Percentiles rank a stretch among this genome's conserved stretches.
Evolutionary conservation across 176 grass and related monocot species (phyloP).

Genomic region (Hsuehochloa calcarea): DNA sequence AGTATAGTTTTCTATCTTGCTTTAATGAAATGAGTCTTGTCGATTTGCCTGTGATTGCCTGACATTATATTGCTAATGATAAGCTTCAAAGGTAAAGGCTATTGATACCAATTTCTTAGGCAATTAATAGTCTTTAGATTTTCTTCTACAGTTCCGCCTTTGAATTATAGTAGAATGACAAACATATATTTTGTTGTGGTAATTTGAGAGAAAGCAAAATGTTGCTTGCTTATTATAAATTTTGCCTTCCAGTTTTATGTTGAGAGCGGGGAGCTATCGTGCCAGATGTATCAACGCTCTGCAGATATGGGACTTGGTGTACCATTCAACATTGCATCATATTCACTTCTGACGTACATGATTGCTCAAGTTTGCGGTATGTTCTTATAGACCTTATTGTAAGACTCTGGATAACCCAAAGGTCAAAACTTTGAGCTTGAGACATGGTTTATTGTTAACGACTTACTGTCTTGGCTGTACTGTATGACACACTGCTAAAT

Average conservation of each 20-base stretch:
- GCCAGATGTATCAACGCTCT: slow-evolving; percentile 90
- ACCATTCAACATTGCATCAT: slow-evolving; percentile 79
- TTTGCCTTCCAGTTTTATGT: slow-evolving; percentile 64
- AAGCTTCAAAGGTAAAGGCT: not conserved
- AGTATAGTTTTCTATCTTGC: slow-evolving; percentile 6
- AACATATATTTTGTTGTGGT: not conserved
- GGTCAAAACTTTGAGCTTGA: not conserved
- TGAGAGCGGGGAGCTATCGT: slow-evolving; percentile 71
- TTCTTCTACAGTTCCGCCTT: not conserved
- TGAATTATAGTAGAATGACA: not conserved
- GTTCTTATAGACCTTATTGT: slow-evolving; percentile 1
- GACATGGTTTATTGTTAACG: not conserved
- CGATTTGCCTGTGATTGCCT: not conserved
- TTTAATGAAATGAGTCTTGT: not conserved
- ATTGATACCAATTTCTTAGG: not conserved
- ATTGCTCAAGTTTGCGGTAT: slow-evolving; percentile 89
- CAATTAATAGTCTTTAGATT: not conserved
- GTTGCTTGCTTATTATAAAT: slow-evolving; percentile 13
- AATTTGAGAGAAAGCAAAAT: not conserved
- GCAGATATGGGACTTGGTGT: slow-evolving; percentile 82
- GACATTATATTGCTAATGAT: not conserved
- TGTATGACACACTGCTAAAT: not conserved
- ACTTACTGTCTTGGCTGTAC: not conserved
- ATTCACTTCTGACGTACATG: slow-evolving; percentile 78
- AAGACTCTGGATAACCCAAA: not conserved